Base-by-base conservation (phyloP, 2,329 filamentous ascomycete species). In the Exophiala bonariae region DNA sequence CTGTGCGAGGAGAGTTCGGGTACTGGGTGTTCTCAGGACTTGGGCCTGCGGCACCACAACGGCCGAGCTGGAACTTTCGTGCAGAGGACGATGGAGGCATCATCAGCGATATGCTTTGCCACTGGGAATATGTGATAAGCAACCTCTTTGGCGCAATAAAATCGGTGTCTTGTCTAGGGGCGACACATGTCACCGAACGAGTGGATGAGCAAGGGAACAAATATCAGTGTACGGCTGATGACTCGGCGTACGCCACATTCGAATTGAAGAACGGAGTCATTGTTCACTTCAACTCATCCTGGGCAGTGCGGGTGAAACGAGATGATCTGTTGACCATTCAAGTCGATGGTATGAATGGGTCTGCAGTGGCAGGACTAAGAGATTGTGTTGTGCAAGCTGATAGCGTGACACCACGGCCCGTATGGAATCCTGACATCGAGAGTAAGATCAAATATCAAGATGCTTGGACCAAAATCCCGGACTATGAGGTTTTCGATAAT, bases 21-120 rank as follows among this genome's bases (percentile, higher is more conserved):
- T 44, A 44, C 26, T 37, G 28, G 41, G 41, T 44, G 14, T 44
- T 44, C 18, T 9, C 9, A 5, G 41, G 41, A 3, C 17, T 22
- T 11, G 23, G 19, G 8, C 14, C 28, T 3, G 41, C 17, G 9
- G 28, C 14, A 18, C 41, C 41, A 18, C 41, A 44, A 28, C 26
- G 41, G 14, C 41, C 41, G 11, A 44, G 41, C 30, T 44, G 41
- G 41, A 44, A 44, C 19, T 44, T 37, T 14, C 11, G 31, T 5
- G 20, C 6, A 36, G 41, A 44, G 23, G 41, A 44, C 10, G 41
- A 31, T 10, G 41, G 41, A n/a, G 41, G 41, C 5, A 44, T 44
- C 11, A 44, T 44, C 26, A 37, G 28, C 17, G 41, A 44, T 23
- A 44, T 44, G 41, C 31, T 44, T 18, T 44, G 41, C 41, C 41